These are phyloP conservation scores for Candida mesenterica DNA, from an alignment of 1,139 yeast species.

Conservation along the genomic window DNA sequence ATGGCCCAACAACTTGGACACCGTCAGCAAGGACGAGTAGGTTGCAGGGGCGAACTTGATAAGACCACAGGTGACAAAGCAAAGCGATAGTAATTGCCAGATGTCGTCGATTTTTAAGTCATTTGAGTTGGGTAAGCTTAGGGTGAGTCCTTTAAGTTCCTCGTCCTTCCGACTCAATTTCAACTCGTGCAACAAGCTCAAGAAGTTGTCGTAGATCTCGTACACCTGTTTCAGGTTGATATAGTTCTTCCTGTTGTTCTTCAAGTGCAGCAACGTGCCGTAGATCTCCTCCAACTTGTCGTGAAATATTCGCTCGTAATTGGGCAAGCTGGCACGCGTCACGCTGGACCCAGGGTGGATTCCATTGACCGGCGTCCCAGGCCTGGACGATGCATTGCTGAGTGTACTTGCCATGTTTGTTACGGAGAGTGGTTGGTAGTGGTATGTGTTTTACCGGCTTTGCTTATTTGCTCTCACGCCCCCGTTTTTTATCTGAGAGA, in stretches of 20 bases:
- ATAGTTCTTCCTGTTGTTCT: constrained; percentile 62
- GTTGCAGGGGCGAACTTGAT: constrained; percentile 91
- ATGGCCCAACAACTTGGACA: constrained; percentile 77
- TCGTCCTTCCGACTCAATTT: constrained; percentile 48
- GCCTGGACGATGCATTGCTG: constrained; percentile 4
- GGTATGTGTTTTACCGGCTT: neutral
- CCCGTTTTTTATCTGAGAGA: constrained; percentile 4
- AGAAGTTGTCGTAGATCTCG: constrained; percentile 51
- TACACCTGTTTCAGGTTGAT: constrained; percentile 65
- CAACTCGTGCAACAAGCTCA: constrained; percentile 50
- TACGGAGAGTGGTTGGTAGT: too few species aligned
- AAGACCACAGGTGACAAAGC: constrained; percentile 88
- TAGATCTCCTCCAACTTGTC: constrained; percentile 50
- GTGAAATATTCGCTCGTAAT: constrained; percentile 50
- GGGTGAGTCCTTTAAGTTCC: constrained; percentile 44
- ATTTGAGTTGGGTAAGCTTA: constrained; percentile 44
- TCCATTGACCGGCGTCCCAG: constrained; percentile 7
- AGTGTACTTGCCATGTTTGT: neutral
- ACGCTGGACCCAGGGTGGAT: neutral
- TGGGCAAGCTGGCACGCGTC: constrained; percentile 14
- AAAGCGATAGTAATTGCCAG: constrained; percentile 79
- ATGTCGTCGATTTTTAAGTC: constrained; percentile 83
- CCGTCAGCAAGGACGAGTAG: constrained; percentile 83
- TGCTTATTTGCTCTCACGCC: constrained; percentile 3
- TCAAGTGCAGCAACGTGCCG: constrained; percentile 50